phyloP scores from a whole-genome alignment of 2,329 filamentous ascomycete genomes.

The Phaeosphaeriaceae sp. region DNA sequence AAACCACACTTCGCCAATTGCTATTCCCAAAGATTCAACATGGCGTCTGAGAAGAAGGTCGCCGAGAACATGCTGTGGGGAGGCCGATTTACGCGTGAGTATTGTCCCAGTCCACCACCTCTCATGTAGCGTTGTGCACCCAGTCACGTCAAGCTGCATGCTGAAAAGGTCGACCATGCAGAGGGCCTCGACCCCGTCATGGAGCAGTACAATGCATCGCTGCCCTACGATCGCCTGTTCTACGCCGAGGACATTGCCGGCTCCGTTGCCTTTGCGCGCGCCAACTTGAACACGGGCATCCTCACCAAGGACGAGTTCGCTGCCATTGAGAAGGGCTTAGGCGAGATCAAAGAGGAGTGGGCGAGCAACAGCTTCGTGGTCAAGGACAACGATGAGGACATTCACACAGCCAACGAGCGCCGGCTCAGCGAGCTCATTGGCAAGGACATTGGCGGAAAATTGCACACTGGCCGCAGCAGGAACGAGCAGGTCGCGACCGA shows the following conservation, averaged over 20 bases:
- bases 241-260: conserved; percentile 83
- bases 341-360: conserved; percentile 62
- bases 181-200: conserved; percentile 86
- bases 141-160: conserved; percentile 3
- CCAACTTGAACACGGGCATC: conserved; percentile 78
- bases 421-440: conserved; percentile 80
- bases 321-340: conserved; percentile 75
- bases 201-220: conserved; percentile 82
- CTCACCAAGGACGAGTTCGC: conserved; percentile 75
- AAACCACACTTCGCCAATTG: conserved; percentile 2
- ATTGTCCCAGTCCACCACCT: conserved; percentile 7
- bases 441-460: conserved; percentile 83
- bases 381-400: conserved; percentile 60
- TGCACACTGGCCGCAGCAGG: conserved; percentile 84
- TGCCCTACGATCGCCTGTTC: conserved; percentile 79
- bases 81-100: conserved; percentile 44
- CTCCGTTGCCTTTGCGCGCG: conserved; percentile 80
- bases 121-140: neutral
- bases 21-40: conserved; percentile 17
- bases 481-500: conserved; percentile 92
- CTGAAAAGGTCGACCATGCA: conserved; percentile 43
- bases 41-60: conserved; percentile 45
- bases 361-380: conserved; percentile 54
- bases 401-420: conserved; percentile 63
- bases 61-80: conserved; percentile 50